Base-by-base conservation (phyloP, 2,329 filamentous ascomycete species). In the Aspergillus sclerotialis region DNA sequence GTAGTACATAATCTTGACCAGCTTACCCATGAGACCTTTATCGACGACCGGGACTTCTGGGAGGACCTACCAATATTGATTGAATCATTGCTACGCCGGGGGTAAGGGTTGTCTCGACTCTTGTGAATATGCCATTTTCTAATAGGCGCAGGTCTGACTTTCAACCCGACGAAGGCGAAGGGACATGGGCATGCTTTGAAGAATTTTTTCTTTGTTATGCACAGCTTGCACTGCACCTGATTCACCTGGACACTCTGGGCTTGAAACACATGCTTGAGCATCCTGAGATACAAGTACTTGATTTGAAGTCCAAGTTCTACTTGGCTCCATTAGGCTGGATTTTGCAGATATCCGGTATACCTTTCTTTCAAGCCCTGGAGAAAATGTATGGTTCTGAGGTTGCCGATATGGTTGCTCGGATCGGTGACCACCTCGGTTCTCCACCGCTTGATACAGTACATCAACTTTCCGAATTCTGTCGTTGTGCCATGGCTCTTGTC, bases 31-130 rank as follows among this genome's bases (percentile, higher is more conserved):
- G 56, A 61, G 28, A 45, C 60, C 5, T 51, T 61, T 24, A 36
- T 52, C 7, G 58, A 66, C 8, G 59, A 69, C 23, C 50, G 50
- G 15, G 61, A 65, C 4, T 67, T 71, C 39, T 70, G 68, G 67
- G 57, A 64, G 19, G 54, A 61, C 10, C 32, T 70, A 7, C 67
- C 67, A 8, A 40, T 38, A 3, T 27, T 70, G 12, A 37, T 66
- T 14, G 63, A 68, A 37, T 42, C 40, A 28, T 39, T 70, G 17
- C 42, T 69, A 31, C 58, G 60, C 36, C 55, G 68, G 50, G 37
- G 43, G 60, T 65, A 55, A 50, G 55, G 17, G 14, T 13, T 28
- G 11, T 9, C 21, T 30, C n/a, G n/a, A n/a, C n/a, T n/a, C n/a
- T n/a, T n/a, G n/a, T n/a, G n/a, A n/a, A n/a, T n/a, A n/a, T n/a